Percentiles rank a stretch among this genome's conserved stretches.
Conservation (phyloP, 257 asterid genomes). For the Nicotiana benthamiana region DNA sequence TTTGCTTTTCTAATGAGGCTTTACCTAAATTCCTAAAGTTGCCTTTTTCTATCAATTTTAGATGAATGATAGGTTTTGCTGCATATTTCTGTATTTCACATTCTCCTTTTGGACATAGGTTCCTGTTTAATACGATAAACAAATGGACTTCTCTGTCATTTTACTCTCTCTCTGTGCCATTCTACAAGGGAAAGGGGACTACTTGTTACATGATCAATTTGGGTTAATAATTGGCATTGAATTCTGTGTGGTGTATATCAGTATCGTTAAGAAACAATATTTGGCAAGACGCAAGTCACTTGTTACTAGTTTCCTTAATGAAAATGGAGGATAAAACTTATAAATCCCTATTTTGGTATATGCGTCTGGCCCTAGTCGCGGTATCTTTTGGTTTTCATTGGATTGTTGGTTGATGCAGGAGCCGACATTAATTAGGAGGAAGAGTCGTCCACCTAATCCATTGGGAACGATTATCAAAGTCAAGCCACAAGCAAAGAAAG, state of each 20-base stretch:
- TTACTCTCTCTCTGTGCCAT: background rate
- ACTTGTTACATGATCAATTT: background rate
- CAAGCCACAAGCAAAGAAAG: conserved; percentile 77
- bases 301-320: too few species aligned
- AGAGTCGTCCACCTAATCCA: conserved; percentile 36
- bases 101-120: background rate
- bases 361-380: background rate
- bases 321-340: too few species aligned
- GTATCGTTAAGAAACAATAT: background rate
- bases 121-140: background rate
- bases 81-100: background rate
- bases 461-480: conserved; percentile 56
- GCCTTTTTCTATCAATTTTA: background rate
- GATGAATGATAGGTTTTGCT: background rate
- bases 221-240: background rate
- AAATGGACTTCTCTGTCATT: background rate
- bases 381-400: background rate
- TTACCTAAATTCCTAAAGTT: background rate
- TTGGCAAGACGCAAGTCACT: background rate
- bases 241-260: background rate
- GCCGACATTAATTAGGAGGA: conserved; percentile 34
- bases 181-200: background rate
- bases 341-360: background rate
- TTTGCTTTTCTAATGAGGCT: background rate
- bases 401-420: conserved; percentile 32